phyloP scores from a whole-genome alignment of 2,329 filamentous ascomycete genomes.

The Aspergillus spinulosporus region DNA sequence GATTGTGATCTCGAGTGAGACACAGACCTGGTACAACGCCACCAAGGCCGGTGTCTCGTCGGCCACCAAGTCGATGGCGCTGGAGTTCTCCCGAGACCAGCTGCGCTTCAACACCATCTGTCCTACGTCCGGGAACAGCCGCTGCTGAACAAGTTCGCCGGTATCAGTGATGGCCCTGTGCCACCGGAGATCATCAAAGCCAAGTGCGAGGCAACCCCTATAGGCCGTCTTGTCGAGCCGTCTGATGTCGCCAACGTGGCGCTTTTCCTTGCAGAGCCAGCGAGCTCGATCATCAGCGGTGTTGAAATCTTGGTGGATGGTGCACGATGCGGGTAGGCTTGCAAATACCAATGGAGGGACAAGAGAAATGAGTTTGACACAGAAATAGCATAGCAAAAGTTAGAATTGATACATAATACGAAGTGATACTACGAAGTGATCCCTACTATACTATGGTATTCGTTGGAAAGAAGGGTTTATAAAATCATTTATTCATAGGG shows the following conservation, averaged over 20 bases:
- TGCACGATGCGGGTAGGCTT: conserved; percentile 6
- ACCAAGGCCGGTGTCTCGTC: conserved; percentile 11
- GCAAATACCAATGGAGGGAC: too few species aligned
- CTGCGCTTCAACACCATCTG: conserved; percentile 10
- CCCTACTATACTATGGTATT: too few species aligned
- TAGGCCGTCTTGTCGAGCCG: conserved; percentile 16
- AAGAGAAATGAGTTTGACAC: too few species aligned
- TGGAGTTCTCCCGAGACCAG: conserved; percentile 5
- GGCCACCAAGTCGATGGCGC: conserved; percentile 10
- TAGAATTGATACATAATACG: too few species aligned
- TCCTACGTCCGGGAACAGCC: conserved; percentile 5
- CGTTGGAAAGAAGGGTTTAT: too few species aligned
- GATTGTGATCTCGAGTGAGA: conserved; percentile 9
- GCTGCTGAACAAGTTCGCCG: conserved; percentile 12
- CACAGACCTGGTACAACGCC: conserved; percentile 12
- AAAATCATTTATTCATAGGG: not conserved
- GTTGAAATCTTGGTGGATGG: conserved; percentile 19
- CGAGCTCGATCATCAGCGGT: conserved; percentile 20
- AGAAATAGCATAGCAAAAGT: too few species aligned
- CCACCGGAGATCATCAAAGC: conserved; percentile 18
- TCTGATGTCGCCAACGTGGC: conserved; percentile 19
- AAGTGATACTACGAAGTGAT: too few species aligned
- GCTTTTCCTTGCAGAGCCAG: conserved; percentile 17
- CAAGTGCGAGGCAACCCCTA: conserved; percentile 17
- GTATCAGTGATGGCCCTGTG: conserved; percentile 15